Base-by-base conservation (phyloP, 2,329 filamentous ascomycete genomes). In the Fusarium dlaminii region DNA sequence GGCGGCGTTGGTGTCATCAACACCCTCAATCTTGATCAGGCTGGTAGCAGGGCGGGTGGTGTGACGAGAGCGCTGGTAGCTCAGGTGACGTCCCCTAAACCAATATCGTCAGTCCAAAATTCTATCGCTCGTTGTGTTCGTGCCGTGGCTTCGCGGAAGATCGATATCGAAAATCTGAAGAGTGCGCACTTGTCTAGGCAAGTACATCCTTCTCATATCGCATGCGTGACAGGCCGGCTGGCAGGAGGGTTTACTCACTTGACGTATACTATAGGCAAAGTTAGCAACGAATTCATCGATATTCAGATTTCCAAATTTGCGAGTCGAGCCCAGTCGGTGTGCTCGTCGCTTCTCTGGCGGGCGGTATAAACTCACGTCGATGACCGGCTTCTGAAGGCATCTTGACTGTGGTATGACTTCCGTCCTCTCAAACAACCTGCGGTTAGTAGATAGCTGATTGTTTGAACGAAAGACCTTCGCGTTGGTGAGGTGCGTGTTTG, bases 11-110 rank as follows among this genome's bases (percentile, higher is more conserved):
- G 93, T 91, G 90, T 94, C 91, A 82, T 97, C 95, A 82, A 98
- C 96, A 86, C 96, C 96, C 91, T 99, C 96, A 83, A 99, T 97
- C 92, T 98, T 96, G 89, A 99, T 93, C 87, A 98, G 90, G 85
- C 94, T 94, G 82, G 94, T 97, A 88, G 92, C 92, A 81, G 96
- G 93, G 90, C 93, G 95, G 84, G 92, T 95, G 88, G 90, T 93
- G 88, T 94, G 93, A 90, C 97, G 96, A 86, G 93, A 93, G 87
- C 96, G 94, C 91, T 97, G 93, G 91, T 98, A 98, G 89, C 93
- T 96, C 88, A 98, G 89, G 92, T 98, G 96, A 88, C 95, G 95
- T 90, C 95, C 96, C 94, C 94, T 97, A 77, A 69, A 74, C 59
- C 66, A 74, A 74, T 45, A 68, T 76, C 67, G 81, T 82, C 72